Conservation (phyloP, 257 asterid species). For the Capsicum chinense region DNA sequence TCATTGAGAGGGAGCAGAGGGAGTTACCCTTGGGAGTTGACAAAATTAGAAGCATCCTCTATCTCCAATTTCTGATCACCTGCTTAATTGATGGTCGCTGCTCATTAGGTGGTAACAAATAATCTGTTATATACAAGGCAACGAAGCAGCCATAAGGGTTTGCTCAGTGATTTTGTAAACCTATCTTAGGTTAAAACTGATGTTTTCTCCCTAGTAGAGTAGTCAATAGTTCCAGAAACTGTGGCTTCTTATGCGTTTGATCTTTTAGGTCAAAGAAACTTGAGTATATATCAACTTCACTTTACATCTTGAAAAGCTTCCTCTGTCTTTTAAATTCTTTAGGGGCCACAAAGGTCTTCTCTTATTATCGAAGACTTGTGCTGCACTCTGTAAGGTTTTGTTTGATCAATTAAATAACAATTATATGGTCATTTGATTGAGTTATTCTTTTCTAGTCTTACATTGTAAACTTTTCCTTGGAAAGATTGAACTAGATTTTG, state of each 20-base stretch:
- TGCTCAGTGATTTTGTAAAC: conserved; percentile 5
- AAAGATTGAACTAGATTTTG: background rate
- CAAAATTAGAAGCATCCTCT: conserved; percentile 5
- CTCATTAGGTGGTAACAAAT: background rate
- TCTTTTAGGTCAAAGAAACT: background rate
- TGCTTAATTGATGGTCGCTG: background rate
- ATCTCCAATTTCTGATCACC: background rate
- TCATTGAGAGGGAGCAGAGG: background rate
- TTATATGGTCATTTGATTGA: background rate
- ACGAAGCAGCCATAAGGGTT: background rate
- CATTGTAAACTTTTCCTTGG: background rate
- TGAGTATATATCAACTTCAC: background rate
- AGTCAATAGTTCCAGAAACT: background rate
- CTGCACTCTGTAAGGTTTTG: background rate
- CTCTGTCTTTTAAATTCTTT: background rate
- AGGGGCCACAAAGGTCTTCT: background rate
- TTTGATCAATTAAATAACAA: background rate
- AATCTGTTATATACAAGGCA: background rate
- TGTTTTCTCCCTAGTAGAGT: background rate
- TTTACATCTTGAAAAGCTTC: background rate
- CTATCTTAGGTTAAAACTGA: conserved; percentile 20
- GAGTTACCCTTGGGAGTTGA: background rate
- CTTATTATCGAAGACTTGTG: background rate
- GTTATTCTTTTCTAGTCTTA: background rate
- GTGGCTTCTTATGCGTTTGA: background rate